phyloP scores from a whole-genome alignment of 768 basidiomycete genomes.

The Auricularia sp. region DNA sequence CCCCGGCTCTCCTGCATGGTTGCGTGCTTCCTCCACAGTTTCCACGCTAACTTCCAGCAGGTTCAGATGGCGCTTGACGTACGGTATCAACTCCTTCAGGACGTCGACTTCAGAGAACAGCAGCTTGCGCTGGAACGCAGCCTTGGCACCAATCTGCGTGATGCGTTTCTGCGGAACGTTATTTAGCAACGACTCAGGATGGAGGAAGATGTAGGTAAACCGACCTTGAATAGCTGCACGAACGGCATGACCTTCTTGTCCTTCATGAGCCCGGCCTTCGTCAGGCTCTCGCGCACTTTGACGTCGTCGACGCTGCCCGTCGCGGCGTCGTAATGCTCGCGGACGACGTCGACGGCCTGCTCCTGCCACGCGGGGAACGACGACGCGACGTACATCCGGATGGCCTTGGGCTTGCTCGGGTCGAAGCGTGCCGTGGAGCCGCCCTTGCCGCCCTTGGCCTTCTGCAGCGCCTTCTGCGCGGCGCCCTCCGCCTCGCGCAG shows the following conservation, averaged over 20 bases:
- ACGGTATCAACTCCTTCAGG: conserved; percentile 60
- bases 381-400: conserved; percentile 84
- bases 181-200: conserved; percentile 2
- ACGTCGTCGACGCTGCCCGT: conserved; percentile 71
- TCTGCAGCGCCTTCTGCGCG: conserved; percentile 69
- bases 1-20: conserved; percentile 42
- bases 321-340: conserved; percentile 50
- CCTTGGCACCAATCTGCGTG: conserved; percentile 58
- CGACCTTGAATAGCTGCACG: conserved; percentile 87
- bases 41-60: conserved; percentile 63
- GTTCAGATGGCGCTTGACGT: conserved; percentile 68
- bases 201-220: conserved; percentile 30
- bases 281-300: conserved; percentile 59
- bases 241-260: conserved; percentile 96
- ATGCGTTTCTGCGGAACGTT: conserved; percentile 64
- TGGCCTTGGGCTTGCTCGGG: conserved; percentile 74
- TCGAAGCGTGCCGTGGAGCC: conserved; percentile 53
- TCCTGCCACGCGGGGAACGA: conserved; percentile 94
- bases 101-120: conserved; percentile 77
- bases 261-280: conserved; percentile 73
- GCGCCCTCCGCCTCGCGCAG: conserved; percentile 81
- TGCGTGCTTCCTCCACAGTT: conserved; percentile 56
- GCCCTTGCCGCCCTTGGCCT: conserved; percentile 54
- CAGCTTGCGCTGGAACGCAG: conserved; percentile 73
- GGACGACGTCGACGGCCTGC: conserved; percentile 62